Percentiles rank a stretch among this genome's conserved stretches.
Evolutionary conservation across 2,329 filamentous ascomycete species (phyloP).

Genomic region (Penicillium carneum): DNA sequence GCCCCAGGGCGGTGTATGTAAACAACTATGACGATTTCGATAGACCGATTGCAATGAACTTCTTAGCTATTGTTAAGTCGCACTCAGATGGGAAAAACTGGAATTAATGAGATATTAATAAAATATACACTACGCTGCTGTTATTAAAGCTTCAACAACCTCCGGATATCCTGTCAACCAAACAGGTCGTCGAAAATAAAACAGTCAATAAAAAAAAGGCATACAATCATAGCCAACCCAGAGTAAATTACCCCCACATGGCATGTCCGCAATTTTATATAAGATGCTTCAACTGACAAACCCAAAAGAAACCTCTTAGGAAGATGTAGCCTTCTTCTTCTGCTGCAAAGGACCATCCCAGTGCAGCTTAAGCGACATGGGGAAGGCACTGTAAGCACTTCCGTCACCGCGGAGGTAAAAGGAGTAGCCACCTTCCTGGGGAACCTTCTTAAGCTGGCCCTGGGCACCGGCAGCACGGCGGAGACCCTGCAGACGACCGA

Average conservation of each 20-base stretch:
- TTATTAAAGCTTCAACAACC: conserved; percentile 24
- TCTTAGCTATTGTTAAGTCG: not conserved
- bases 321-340: conserved; percentile 26
- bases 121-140: conserved; percentile 30
- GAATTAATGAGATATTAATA: not conserved
- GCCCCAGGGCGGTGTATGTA: conserved; percentile 6
- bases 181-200: conserved; percentile 26
- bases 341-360: conserved; percentile 48
- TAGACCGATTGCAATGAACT: not conserved
- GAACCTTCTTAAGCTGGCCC: conserved; percentile 72
- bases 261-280: conserved; percentile 4
- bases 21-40: conserved; percentile 5
- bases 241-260: conserved; percentile 5
- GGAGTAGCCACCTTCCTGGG: conserved; percentile 61
- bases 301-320: not conserved
- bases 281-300: not conserved
- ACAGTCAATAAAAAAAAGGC: conserved; percentile 17
- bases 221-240: conserved; percentile 23
- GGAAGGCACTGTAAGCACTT: conserved; percentile 63
- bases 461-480: conserved; percentile 68
- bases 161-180: conserved; percentile 35
- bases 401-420: conserved; percentile 73
- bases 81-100: not conserved
- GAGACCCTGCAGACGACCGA: conserved; percentile 68
- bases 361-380: conserved; percentile 56